A percentile compares a stretch with the other conserved stretches of the same genome.
These are phyloP conservation scores for Kazachstania kunashirensis DNA, from an alignment of 805 yeast species.

Conservation along the genomic window DNA sequence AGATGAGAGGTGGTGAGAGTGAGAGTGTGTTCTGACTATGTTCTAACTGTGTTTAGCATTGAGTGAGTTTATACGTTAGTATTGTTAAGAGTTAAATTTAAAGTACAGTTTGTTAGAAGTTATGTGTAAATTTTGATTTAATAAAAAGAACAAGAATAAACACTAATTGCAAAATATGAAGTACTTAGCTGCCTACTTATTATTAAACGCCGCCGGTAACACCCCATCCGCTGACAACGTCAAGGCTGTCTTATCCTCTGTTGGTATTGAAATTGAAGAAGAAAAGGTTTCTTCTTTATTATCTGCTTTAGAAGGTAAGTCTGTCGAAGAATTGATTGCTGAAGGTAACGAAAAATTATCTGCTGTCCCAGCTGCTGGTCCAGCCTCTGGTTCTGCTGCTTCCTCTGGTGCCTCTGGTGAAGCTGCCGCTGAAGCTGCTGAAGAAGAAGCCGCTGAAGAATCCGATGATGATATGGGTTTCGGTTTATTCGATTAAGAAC, in stretches of 20 bases:
- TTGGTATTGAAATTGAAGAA: constrained; percentile 92
- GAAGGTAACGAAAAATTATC: constrained; percentile 95
- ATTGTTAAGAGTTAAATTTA: too few species aligned
- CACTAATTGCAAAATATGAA: constrained; percentile 65
- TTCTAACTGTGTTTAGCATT: background rate
- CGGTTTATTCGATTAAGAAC: constrained; percentile 91
- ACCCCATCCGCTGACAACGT: constrained; percentile 90
- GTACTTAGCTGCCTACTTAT: constrained; percentile 99
- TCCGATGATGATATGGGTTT: constrained; percentile 85
- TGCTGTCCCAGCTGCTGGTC: constrained; percentile 96
- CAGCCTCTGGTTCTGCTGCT: constrained; percentile 67
- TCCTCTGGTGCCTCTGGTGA: constrained; percentile 40
- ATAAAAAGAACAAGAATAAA: background rate
- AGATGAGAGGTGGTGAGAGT: too few species aligned
- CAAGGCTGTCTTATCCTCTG: constrained; percentile 81
- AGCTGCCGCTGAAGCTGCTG: constrained; percentile 43
- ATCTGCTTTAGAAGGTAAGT: constrained; percentile 86
- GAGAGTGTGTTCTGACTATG: too few species aligned
- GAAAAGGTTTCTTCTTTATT: constrained; percentile 73
- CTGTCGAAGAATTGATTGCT: constrained; percentile 79
- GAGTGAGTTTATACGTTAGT: too few species aligned
- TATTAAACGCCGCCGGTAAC: constrained; percentile 94
- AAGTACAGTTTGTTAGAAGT: too few species aligned
- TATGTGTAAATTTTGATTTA: too few species aligned
- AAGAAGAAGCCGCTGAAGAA: constrained; percentile 53